Evolutionary conservation across 176 grass and related monocot genomes (phyloP), one percentile per base, ranked within the genome.

Genomic region (Puya raimondii): DNA sequence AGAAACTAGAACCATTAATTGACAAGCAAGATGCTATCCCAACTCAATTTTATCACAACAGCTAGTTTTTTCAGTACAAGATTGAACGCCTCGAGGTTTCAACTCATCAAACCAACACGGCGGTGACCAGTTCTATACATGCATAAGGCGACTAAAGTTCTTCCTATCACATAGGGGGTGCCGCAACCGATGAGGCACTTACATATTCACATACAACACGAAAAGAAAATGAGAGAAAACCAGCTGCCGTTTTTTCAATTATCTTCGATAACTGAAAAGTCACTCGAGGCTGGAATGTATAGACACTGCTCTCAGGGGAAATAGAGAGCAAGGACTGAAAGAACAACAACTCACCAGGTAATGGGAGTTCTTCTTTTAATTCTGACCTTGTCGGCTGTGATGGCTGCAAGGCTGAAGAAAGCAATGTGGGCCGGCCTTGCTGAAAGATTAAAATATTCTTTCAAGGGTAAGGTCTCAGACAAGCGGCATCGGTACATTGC

Each of bases 191-290:
- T 16, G 33, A 42, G 56, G 56, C 56, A 59, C 56, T 59, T 79
- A 64, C 68, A 85, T 67, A 81, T 65, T 80, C 82, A 72, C 63
- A 67, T 86, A 74, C 78, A 78, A 83, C 74, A 86, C 50, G 69
- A 71, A 72, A 26, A 12, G 22, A 47, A 17, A 25, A 58, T 54
- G 70, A 29, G 70, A 51, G 65, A 80, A 26, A 26, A 72, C 48
- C 80, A 84, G 70, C 74, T 50, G 57, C 70, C 70, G 65, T 67
- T 81, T 69, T 69, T 79, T 81, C 85, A 81, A 76, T 82, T 86
- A 82, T 84, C 88, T 86, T 91, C 75, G 78, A 91, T 83, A 96
- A 91, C 74, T 72, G 88, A 42, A 81, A 88, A 82, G 56, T 85
- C 70, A 70, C 85, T 68, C 11, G 29, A 33, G 29, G 59, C 81